Evolutionary conservation across 345 rosid genomes (phyloP).

Genomic region (Salix viminalis): DNA sequence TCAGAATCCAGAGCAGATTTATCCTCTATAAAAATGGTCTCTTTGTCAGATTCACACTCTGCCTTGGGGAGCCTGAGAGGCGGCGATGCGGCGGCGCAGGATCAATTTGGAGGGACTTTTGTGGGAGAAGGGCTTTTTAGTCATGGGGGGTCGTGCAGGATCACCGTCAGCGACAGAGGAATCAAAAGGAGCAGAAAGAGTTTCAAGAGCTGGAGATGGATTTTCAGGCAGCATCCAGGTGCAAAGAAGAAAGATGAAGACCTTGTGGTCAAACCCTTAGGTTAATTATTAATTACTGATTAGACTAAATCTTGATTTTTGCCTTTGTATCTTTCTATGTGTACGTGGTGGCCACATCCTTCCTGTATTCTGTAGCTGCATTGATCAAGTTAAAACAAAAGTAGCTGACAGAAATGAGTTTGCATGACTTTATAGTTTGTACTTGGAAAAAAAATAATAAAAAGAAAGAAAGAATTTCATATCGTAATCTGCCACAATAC

Average conservation of each 20-base stretch:
- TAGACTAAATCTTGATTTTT: neutral
- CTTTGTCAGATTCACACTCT: constrained; percentile 33
- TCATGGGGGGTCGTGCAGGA: constrained; percentile 60
- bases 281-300: neutral
- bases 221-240: constrained; percentile 58
- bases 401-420: neutral
- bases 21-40: constrained; percentile 24
- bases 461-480: neutral
- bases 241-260: constrained; percentile 40
- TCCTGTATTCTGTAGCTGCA: neutral
- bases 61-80: constrained; percentile 59
- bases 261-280: constrained; percentile 12
- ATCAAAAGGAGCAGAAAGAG: constrained; percentile 70
- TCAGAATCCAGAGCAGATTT: constrained; percentile 36
- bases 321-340: neutral
- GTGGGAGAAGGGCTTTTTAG: constrained; percentile 24
- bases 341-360: neutral
- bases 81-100: constrained; percentile 29
- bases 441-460: no score
- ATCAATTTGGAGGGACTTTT: constrained; percentile 21
- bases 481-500: neutral
- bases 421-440: neutral
- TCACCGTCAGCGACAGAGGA: constrained; percentile 56
- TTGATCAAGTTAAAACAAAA: neutral
- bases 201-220: constrained; percentile 95